These are phyloP conservation scores for Hypoxylon intermedium DNA, from an alignment of 495 filamentous ascomycete genomes.

Conservation along the genomic window DNA sequence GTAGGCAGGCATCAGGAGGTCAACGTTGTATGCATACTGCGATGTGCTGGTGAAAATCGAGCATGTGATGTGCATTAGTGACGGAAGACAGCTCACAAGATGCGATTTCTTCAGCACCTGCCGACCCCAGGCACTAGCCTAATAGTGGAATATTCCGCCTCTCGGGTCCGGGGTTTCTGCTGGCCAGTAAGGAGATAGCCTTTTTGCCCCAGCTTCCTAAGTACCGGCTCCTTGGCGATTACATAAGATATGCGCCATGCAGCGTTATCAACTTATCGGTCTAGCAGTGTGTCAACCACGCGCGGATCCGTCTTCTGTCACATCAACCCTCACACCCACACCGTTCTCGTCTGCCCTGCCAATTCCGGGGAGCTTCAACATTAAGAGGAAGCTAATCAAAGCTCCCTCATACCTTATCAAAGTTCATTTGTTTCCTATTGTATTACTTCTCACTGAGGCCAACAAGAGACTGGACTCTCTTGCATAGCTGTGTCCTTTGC, in stretches of 20 bases:
- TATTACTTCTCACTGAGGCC: background rate
- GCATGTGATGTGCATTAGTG: slow-evolving; percentile 10
- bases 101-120: slow-evolving; percentile 12
- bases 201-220: slow-evolving; percentile 5
- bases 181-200: slow-evolving; percentile 25
- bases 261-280: slow-evolving; percentile 22
- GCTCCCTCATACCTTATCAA: slow-evolving; percentile 6
- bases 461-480: background rate
- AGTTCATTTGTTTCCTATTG: slow-evolving; percentile 2
- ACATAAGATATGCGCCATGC: slow-evolving; percentile 12
- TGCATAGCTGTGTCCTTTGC: background rate
- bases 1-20: background rate
- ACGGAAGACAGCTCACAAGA: slow-evolving; percentile 12
- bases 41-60: background rate
- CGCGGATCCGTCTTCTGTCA: background rate
- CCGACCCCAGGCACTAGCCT: slow-evolving; percentile 12
- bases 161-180: slow-evolving; percentile 16
- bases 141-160: slow-evolving; percentile 17
- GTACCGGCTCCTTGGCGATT: slow-evolving; percentile 7
- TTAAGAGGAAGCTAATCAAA: slow-evolving; percentile 28
- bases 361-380: slow-evolving; percentile 22
- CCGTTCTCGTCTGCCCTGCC: slow-evolving; percentile 2
- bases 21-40: background rate
- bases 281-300: slow-evolving; percentile 1
- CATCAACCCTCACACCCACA: slow-evolving; percentile 13